Conservation (phyloP, 2,329 filamentous ascomycete genomes). For the Reticulascus tulasneorum region DNA sequence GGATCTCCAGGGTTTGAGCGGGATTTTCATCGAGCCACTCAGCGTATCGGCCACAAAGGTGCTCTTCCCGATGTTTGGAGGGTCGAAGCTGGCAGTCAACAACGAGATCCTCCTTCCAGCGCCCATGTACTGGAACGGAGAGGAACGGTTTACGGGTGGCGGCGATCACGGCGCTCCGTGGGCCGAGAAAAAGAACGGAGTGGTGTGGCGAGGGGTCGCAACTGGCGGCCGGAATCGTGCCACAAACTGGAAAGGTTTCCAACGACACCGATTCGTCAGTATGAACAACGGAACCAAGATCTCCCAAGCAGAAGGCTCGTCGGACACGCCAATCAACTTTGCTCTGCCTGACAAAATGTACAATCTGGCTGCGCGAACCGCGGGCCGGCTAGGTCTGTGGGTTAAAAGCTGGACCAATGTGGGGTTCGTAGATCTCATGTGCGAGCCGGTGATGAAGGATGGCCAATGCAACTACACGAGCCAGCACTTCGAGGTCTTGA, state of each 20-base stretch:
- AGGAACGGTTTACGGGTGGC: slow-evolving; percentile 58
- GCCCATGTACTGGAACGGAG: slow-evolving; percentile 64
- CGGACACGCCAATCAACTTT: slow-evolving; percentile 47
- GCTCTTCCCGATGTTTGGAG: slow-evolving; percentile 63
- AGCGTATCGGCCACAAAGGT: slow-evolving; percentile 52
- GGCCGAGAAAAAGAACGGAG: slow-evolving; percentile 49
- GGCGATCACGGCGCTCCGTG: slow-evolving; percentile 51
- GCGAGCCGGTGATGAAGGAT: slow-evolving; percentile 32
- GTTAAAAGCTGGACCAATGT: slow-evolving; percentile 45
- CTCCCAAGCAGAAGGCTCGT: slow-evolving; percentile 39
- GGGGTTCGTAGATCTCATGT: slow-evolving; percentile 52
- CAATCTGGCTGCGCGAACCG: slow-evolving; percentile 39
- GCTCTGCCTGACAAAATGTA: slow-evolving; percentile 46
- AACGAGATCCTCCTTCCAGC: slow-evolving; percentile 68
- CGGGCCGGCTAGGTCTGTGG: slow-evolving; percentile 45
- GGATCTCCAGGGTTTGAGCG: slow-evolving; percentile 58
- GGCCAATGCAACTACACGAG: slow-evolving; percentile 45
- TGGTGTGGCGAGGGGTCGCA: slow-evolving; percentile 65
- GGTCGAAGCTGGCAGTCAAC: slow-evolving; percentile 65
- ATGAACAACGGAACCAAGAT: slow-evolving; percentile 67
- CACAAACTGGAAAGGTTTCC: slow-evolving; percentile 67
- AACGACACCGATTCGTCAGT: slow-evolving; percentile 69
- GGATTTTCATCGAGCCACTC: slow-evolving; percentile 60
- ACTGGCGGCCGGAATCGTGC: slow-evolving; percentile 58
- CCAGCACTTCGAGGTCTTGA: slow-evolving; percentile 36